Base-by-base conservation (phyloP, 805 yeast species). In the Lipomyces lipofer region DNA sequence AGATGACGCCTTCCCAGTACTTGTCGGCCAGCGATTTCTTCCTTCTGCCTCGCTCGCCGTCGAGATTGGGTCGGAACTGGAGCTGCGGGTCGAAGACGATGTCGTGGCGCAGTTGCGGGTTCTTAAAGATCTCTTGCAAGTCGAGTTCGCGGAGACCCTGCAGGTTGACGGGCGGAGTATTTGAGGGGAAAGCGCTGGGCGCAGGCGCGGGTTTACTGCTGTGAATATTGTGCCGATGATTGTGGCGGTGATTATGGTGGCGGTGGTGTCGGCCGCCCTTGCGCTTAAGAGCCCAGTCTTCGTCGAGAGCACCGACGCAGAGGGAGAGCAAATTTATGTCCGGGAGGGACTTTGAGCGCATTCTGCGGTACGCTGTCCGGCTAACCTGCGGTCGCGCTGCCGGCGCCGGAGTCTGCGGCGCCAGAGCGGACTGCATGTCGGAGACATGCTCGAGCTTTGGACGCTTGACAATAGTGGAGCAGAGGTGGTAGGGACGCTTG, bases 91-190 rank as follows among this genome's bases (percentile, higher is more conserved):
- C 97, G 67, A 91, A 91, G 12, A 89, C 77, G 50, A 92, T 88
- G 69, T 92, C 98, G 70, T 91, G 98, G 60, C 98, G 80, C 52
- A 91, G 75, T 69, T 89, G 96, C 2, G 96, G 96, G 71, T 91
- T 91, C 67, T 87, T 88, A 63, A 91, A 76, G 49, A 92, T 91
- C 67, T 89, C 96, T 58, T 86, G 86, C 43, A 91, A 72, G 66
- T 91, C 97, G 54, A 91, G 86, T 68, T 89, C 97, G 63, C 85
- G 83, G 62, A 91, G 76, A 29, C 89, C 82, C 66, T 84, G 90
- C 46, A 88, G 72, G 70, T 86, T 87, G 44, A 88, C 88, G 1
- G 97, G 97, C 2, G 96, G 96, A 8, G 48, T 27, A 27, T 43
- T 56, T 46, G 62, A 38, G 45, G 56, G 17, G 30, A 54, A 29